Percentiles rank a stretch among this genome's conserved stretches.
Evolutionary conservation across 805 yeast genomes (phyloP).

Genomic region (Saccharomycopsis sp.): DNA sequence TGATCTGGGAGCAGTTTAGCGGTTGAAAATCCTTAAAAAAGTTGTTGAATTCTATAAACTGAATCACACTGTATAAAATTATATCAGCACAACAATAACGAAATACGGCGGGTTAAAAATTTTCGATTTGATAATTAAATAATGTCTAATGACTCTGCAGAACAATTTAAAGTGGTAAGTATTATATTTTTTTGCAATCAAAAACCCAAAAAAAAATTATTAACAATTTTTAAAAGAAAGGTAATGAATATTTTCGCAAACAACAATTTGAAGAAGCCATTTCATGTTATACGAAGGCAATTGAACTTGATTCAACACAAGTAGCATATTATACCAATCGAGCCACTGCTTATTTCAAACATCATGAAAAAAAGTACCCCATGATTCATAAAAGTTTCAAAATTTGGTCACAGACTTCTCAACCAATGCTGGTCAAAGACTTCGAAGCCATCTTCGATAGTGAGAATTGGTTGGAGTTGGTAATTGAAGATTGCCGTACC

Average conservation of each 20-base stretch:
- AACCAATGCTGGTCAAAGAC: background rate
- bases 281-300: background rate
- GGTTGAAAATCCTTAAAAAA: no score
- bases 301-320: background rate
- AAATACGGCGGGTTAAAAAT: no score
- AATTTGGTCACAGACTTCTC: background rate
- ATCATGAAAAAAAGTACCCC: background rate
- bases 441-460: background rate
- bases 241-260: constrained; percentile 1
- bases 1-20: no score
- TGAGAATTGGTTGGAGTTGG: background rate
- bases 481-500: background rate
- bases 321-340: constrained; percentile 2
- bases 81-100: no score
- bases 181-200: no score
- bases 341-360: constrained; percentile 6
- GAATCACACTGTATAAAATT: no score
- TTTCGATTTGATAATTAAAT: no score
- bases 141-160: no score
- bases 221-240: no score
- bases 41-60: no score
- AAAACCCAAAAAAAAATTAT: no score
- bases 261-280: constrained; percentile 1
- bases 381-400: background rate
- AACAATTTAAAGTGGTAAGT: no score